A percentile compares a stretch with the other conserved stretches of the same genome.
phyloP scores from a whole-genome alignment of 192 early-diverging fungal species.

The Coemansia sp. region DNA sequence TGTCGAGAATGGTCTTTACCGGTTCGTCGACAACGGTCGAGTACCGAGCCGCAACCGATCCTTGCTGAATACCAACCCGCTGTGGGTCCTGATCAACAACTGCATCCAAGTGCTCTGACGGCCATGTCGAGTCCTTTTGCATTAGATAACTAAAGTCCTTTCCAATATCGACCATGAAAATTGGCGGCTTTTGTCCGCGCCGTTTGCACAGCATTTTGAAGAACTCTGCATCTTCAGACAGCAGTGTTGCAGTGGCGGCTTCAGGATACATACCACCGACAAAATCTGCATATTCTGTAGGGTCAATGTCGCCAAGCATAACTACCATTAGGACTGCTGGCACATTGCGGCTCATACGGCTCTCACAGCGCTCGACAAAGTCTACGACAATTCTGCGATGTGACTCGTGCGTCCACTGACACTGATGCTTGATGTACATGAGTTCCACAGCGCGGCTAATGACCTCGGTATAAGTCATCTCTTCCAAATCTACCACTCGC shows the following conservation, averaged over 20 bases:
- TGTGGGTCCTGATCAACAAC: slow-evolving; percentile 82
- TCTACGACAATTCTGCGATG: slow-evolving; percentile 70
- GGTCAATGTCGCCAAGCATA: neutral
- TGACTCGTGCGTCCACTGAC: slow-evolving; percentile 79
- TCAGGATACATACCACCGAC: slow-evolving; percentile 17
- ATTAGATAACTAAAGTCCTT: slow-evolving; percentile 87
- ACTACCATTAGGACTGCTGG: neutral
- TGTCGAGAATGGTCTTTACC: slow-evolving; percentile 85
- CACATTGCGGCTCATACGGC: no score
- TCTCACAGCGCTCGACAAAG: slow-evolving; percentile 62
- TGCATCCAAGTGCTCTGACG: slow-evolving; percentile 82
- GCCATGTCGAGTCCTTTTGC: slow-evolving; percentile 90
- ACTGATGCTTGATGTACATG: slow-evolving; percentile 73
- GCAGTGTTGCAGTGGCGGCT: slow-evolving; percentile 4
- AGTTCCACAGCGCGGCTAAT: slow-evolving; percentile 78
- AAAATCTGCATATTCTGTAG: slow-evolving; percentile 18
- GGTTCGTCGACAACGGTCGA: slow-evolving; percentile 77
- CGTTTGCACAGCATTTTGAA: slow-evolving; percentile 53
- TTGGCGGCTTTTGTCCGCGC: slow-evolving; percentile 80
- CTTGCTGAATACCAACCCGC: slow-evolving; percentile 85
- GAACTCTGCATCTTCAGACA: slow-evolving; percentile 37
- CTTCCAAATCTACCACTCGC: slow-evolving; percentile 72
- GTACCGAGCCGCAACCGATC: slow-evolving; percentile 78
- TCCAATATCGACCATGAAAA: slow-evolving; percentile 85
- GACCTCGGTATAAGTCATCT: slow-evolving; percentile 94